phyloP scores from a whole-genome alignment of 192 early-diverging fungal genomes.

The Umbelopsis vinacea region DNA sequence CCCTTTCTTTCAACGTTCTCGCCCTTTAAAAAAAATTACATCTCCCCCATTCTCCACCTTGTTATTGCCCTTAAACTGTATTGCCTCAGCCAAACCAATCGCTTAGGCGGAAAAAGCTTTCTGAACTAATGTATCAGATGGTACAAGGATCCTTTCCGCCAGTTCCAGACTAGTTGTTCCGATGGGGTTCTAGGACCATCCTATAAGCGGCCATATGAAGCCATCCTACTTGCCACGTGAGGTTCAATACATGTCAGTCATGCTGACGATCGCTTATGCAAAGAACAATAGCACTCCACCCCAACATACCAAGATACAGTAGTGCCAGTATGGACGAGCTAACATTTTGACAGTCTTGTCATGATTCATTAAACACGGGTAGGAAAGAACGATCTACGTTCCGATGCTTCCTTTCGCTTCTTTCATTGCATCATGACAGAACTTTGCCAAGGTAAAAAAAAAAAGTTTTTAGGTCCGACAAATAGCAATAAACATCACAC shows the following conservation, averaged over 20 bases:
- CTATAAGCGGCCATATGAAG: too few relatives aligned
- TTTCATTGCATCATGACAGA: neutral
- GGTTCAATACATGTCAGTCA: neutral
- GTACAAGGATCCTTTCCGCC: too few relatives aligned
- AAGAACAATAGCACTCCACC: neutral
- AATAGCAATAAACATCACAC: neutral
- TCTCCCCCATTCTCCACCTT: neutral
- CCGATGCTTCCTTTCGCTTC: neutral
- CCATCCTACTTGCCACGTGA: neutral
- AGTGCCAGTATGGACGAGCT: neutral
- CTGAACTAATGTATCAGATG: too few relatives aligned
- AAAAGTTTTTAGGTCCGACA: neutral
- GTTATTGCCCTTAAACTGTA: too few relatives aligned
- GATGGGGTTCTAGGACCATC: too few relatives aligned
- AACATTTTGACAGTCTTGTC: neutral
- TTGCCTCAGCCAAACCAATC: too few relatives aligned
- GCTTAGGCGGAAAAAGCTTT: too few relatives aligned
- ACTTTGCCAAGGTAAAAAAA: neutral
- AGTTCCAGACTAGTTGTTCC: too few relatives aligned
- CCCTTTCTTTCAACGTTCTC: neutral
- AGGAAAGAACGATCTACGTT: neutral
- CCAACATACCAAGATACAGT: neutral
- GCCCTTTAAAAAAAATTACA: neutral
- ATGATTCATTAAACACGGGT: neutral
- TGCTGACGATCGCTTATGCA: neutral